Base-by-base conservation (phyloP, 108 stramenopile species). In the Conticribra weissflogii region DNA sequence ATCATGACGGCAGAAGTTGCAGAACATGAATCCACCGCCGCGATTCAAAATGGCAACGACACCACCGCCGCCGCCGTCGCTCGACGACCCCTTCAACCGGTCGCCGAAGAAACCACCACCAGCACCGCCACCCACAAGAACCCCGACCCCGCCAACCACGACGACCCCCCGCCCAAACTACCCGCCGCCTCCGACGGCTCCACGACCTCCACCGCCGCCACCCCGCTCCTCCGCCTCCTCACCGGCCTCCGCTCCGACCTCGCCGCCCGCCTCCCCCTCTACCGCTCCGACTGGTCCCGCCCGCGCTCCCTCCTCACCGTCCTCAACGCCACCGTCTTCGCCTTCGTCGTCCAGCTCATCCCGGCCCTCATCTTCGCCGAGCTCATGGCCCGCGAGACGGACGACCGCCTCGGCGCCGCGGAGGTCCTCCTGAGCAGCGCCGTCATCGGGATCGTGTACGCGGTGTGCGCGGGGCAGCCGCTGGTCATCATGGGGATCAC, bases 401-500 rank as follows among this genome's bases (percentile, higher is more conserved):
- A 82, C 12, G 76, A 76, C 27, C 75, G 69, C 29, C 54, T 85
- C 44, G 74, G 74, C 24, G 60, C 61, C 2, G 77, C 72, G 14
- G 84, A 87, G 69, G 58, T 58, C 2, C 48, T 86, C 36, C 48
- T 86, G 32, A 78, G 76, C 46, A 58, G 55, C 1, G 84, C 67
- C 14, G 74, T 87, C 29, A 82, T 83, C 55, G 89, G 89, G 14
- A 66, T 81, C 33, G 63, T 90, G 31, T 86, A 85, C 54, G 76
- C 83, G 9, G 24, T 90, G 19, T 75, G 86, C 31, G 61, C 71
- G 25, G 89, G 89, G 4, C 89, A 90, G 68, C 84, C 89, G 14
- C 59, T 90, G 48, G 83, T 84, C 17, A 68, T 90, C 18, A 36
- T 87, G 63, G 89, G 89, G 27, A 76, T 85, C 28, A 90, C 89